These are phyloP conservation scores for Stachybotrys chlorohalonatus DNA, from an alignment of 2,329 filamentous ascomycete species.

Conservation along the genomic window DNA sequence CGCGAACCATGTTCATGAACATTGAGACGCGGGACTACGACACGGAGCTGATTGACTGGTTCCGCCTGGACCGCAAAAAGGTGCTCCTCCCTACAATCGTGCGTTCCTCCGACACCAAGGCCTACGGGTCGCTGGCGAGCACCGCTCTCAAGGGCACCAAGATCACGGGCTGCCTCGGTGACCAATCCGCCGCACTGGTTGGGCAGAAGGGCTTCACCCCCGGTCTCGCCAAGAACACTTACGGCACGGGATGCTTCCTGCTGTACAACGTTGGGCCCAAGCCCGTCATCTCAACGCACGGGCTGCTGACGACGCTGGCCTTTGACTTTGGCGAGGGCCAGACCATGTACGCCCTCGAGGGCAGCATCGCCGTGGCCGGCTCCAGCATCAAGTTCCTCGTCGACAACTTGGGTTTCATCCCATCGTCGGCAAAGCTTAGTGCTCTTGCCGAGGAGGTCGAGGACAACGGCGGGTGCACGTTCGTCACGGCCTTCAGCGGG, in stretches of 20 bases:
- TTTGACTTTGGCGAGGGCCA: constrained; percentile 63
- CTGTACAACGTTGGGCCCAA: constrained; percentile 75
- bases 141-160: constrained; percentile 56
- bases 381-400: constrained; percentile 64
- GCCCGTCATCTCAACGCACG: constrained; percentile 70
- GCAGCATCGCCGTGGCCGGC: constrained; percentile 68
- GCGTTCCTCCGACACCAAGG: constrained; percentile 59
- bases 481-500: constrained; percentile 75
- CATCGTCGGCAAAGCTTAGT: constrained; percentile 34
- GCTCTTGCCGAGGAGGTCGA: constrained; percentile 37
- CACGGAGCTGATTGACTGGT: constrained; percentile 63
- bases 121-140: constrained; percentile 55
- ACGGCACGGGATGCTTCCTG: constrained; percentile 77
- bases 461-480: constrained; percentile 67
- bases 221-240: constrained; percentile 76
- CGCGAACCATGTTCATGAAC: constrained; percentile 82
- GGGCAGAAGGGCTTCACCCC: constrained; percentile 71
- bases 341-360: constrained; percentile 67
- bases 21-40: constrained; percentile 68
- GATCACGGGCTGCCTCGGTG: constrained; percentile 71
- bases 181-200: constrained; percentile 74
- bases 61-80: constrained; percentile 61
- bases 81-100: constrained; percentile 69
- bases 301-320: constrained; percentile 67
- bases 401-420: constrained; percentile 48